phyloP scores from a whole-genome alignment of 2,329 filamentous ascomycete species.

The Phaeosphaeriaceae sp. region DNA sequence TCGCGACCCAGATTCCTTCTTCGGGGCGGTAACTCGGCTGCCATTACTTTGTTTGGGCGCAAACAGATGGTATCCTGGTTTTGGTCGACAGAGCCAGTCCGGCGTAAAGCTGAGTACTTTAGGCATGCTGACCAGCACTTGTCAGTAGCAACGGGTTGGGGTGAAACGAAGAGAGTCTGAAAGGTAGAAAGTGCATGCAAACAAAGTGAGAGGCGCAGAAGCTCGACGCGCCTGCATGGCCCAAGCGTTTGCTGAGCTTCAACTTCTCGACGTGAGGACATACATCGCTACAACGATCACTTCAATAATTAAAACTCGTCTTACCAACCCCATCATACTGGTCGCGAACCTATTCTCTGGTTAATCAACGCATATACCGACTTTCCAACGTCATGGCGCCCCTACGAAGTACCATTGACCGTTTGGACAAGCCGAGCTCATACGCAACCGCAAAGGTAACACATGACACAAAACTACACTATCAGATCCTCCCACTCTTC shows the following conservation, averaged over 20 bases:
- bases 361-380: background rate
- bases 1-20: constrained; percentile 49
- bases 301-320: background rate
- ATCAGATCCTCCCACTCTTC: background rate
- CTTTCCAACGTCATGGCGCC: constrained; percentile 28
- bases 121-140: constrained; percentile 65
- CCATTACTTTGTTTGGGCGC: constrained; percentile 54
- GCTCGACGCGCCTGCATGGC: constrained; percentile 9
- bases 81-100: constrained; percentile 80
- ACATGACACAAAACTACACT: background rate
- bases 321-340: constrained; percentile 4
- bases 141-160: background rate
- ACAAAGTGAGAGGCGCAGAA: constrained; percentile 11
- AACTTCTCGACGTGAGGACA: constrained; percentile 2
- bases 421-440: constrained; percentile 91
- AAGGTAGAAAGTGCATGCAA: constrained; percentile 2
- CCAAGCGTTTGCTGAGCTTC: constrained; percentile 14
- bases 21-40: constrained; percentile 33
- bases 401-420: constrained; percentile 80
- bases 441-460: constrained; percentile 84
- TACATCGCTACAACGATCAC: constrained; percentile 1
- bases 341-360: constrained; percentile 3
- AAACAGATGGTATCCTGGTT: constrained; percentile 81
- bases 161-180: background rate
- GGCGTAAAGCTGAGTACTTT: constrained; percentile 86